phyloP scores from a whole-genome alignment of 2,329 filamentous ascomycete genomes.

The Pseudogymnoascus sp. region DNA sequence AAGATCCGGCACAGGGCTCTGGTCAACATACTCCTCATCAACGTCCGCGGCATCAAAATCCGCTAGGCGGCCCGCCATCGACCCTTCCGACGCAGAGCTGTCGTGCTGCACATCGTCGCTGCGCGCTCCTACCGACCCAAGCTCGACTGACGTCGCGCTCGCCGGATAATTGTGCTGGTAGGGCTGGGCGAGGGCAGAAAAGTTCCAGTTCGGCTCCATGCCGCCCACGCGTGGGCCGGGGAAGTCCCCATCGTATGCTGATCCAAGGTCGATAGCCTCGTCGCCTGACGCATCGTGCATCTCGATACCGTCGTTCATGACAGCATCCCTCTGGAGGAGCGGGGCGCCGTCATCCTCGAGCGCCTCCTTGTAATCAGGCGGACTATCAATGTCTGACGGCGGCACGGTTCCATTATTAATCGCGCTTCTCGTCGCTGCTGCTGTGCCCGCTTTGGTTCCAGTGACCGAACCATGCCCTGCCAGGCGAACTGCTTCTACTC shows the following conservation, averaged over 20 bases:
- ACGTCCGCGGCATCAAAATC: constrained; percentile 22
- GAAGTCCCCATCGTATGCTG: neutral
- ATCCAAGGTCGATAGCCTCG: constrained; percentile 23
- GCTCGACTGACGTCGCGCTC: neutral
- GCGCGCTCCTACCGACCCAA: constrained; percentile 6
- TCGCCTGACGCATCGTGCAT: constrained; percentile 9
- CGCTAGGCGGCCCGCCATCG: constrained; percentile 15
- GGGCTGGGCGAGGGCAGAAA: constrained; percentile 9
- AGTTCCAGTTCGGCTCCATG: constrained; percentile 15
- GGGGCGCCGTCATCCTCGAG: constrained; percentile 16
- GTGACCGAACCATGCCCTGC: constrained; percentile 47
- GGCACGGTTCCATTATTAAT: neutral
- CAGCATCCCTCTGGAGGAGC: constrained; percentile 11
- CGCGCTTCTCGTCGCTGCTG: constrained; percentile 5
- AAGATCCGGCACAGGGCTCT: constrained; percentile 22
- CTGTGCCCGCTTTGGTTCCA: constrained; percentile 22
- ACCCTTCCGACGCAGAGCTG: constrained; percentile 22
- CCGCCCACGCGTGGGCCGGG: neutral
- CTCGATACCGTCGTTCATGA: constrained; percentile 17
- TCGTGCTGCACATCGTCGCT: constrained; percentile 26
- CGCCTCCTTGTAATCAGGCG: constrained; percentile 21
- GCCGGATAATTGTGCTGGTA: neutral
- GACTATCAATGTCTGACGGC: neutral
- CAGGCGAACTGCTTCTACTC: constrained; percentile 67
- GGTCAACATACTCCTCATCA: constrained; percentile 19